Evolutionary conservation across 495 filamentous ascomycete species (phyloP), one percentile per base, ranked within the genome.

Genomic region (Penicillium waksmanii): DNA sequence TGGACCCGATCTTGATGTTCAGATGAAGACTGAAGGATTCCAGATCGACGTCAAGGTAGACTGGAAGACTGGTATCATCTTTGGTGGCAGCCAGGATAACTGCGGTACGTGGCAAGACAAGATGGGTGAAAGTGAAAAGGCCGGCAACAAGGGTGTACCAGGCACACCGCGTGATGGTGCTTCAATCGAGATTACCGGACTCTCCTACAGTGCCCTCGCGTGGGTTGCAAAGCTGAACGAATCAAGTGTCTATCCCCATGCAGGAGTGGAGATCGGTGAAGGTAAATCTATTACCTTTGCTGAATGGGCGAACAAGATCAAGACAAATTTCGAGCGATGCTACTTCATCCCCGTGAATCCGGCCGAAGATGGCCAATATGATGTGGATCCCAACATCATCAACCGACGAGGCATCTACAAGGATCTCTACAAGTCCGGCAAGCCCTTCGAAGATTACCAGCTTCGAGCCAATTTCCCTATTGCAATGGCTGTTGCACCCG

Each of bases 21-120:
- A 98, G 71, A 99, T 98, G 96, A 92, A 85, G 65, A 77, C 88
- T 15, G 90, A 90, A 63, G 96, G 96, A 2, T 99, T 99, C 76
- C 83, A 96, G 60, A 89, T 95, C 38, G 86, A 97, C 55, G 86
- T 98, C 59, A 85, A 88, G 27, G 90, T 96, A 12, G 93, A 98
- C 68, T 98, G 95, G 96, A 81, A 84, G 11, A 96, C 89, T 2
- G 96, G 96, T 17, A 82, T 99, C 53, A 87, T 99, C 58, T 96
- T 93, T 64, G 96, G 96, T 38, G 96, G 96, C 36, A 97, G 89
- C 63, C 92, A 97, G 69, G 78, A 76, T 70, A 99, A 99, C 69
- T 99, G 96, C 66, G 96, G 96, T 54, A 99, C 96, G 5, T 99
- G 96, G 96, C 96, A 97, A 89, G 96, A 99, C 77, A 99, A 99